Conservation (phyloP, 2,329 filamentous ascomycete species). For the Canariomyces notabilis region DNA sequence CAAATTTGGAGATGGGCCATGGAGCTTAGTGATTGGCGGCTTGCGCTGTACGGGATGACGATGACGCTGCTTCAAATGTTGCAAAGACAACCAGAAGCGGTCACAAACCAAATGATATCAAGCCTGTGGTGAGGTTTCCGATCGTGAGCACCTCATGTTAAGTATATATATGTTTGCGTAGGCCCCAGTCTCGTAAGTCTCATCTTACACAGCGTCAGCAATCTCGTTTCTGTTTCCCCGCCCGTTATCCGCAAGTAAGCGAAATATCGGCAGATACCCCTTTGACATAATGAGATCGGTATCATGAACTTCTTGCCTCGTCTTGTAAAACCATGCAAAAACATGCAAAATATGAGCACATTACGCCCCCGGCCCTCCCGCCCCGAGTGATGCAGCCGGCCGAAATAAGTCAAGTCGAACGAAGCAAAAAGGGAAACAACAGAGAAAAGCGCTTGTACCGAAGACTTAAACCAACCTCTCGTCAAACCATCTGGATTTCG, state of each 20-base stretch:
- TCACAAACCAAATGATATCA: too few species aligned
- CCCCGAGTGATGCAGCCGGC: constrained; percentile 9
- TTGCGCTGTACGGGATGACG: too few species aligned
- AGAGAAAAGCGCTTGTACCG: neutral
- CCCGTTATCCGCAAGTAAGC: neutral
- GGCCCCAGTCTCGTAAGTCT: neutral
- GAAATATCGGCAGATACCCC: neutral
- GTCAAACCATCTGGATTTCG: neutral
- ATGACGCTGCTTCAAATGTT: too few species aligned
- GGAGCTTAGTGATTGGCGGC: too few species aligned
- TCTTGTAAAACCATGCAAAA: neutral
- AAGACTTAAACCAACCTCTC: neutral
- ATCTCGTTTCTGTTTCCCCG: neutral
- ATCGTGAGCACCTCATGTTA: too few species aligned
- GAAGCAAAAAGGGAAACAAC: neutral
- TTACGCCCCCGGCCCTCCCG: neutral
- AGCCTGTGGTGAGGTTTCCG: too few species aligned
- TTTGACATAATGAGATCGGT: neutral
- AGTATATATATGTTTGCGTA: neutral
- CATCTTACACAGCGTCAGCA: neutral
- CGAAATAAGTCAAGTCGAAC: neutral
- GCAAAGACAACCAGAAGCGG: too few species aligned
- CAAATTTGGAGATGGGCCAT: too few species aligned
- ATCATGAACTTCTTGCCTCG: constrained; percentile 1
- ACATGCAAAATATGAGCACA: neutral